phyloP scores from a whole-genome alignment of 805 yeast genomes.

The Starmerella scarabaei region DNA sequence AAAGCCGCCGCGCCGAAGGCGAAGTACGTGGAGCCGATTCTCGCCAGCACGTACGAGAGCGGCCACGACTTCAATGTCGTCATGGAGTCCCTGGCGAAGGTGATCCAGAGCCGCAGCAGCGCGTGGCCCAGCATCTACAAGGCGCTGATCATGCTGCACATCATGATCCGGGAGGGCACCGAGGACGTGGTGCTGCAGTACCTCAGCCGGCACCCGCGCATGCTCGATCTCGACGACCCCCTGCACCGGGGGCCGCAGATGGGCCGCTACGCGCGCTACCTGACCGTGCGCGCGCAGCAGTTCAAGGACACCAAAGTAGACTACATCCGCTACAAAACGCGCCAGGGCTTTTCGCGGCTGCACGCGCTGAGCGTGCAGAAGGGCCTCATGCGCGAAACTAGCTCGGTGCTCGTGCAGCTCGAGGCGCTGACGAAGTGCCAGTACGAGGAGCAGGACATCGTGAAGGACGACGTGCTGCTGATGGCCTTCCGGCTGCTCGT shows the following conservation, averaged over 20 bases:
- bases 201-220: conserved; percentile 38
- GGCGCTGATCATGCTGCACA: conserved; percentile 69
- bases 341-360: conserved; percentile 44
- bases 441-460: conserved; percentile 60
- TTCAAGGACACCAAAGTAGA: conserved; percentile 53
- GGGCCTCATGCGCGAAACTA: conserved; percentile 74
- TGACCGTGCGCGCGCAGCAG: conserved; percentile 55
- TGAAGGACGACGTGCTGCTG: conserved; percentile 69
- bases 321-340: conserved; percentile 51
- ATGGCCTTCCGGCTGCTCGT: conserved; percentile 80
- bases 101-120: conserved; percentile 48
- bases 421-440: conserved; percentile 60
- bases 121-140: conserved; percentile 92
- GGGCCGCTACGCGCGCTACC: conserved; percentile 57
- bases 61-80: conserved; percentile 56
- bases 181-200: conserved; percentile 56
- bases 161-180: conserved; percentile 88
- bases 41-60: conserved; percentile 49
- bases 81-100: conserved; percentile 45
- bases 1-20: conserved; percentile 94
- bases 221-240: conserved; percentile 35
- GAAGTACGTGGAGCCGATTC: conserved; percentile 86
- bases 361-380: conserved; percentile 54
- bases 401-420: conserved; percentile 72
- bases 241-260: conserved; percentile 29